These are phyloP conservation scores for Trichosporon sp. DNA, from an alignment of 1,284 basidiomycete species.

Conservation along the genomic window DNA sequence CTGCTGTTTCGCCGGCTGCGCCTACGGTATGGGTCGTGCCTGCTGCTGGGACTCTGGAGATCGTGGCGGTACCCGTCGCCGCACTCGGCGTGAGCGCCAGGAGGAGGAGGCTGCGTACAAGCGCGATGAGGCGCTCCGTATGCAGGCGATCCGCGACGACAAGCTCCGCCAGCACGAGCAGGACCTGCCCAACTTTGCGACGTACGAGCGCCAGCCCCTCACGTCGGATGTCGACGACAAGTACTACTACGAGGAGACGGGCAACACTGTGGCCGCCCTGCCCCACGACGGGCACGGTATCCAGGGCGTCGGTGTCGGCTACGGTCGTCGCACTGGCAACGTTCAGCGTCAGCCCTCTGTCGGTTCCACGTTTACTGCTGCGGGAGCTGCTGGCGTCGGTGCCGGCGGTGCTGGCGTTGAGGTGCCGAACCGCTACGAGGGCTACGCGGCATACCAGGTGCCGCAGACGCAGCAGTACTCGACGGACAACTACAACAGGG, in stretches of 20 bases:
- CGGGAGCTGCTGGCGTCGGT: constrained; percentile 43
- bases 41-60: constrained; percentile 67
- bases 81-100: constrained; percentile 37
- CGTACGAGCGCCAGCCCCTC: constrained; percentile 44
- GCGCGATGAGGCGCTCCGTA: constrained; percentile 37
- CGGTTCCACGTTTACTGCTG: constrained; percentile 21
- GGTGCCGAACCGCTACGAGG: constrained; percentile 25
- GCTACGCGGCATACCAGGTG: constrained; percentile 28
- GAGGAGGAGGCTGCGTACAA: constrained; percentile 37
- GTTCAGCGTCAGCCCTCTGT: constrained; percentile 25
- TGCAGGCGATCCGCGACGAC: constrained; percentile 50
- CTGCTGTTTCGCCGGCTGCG: constrained; percentile 80
- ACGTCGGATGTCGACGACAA: constrained; percentile 45
- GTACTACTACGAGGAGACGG: constrained; percentile 48
- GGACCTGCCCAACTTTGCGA: constrained; percentile 47
- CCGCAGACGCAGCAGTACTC: constrained; percentile 18
- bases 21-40: constrained; percentile 76
- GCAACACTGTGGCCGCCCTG: constrained; percentile 23
- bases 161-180: constrained; percentile 46
- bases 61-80: constrained; percentile 65
- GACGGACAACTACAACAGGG: not conserved
- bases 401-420: constrained; percentile 45
- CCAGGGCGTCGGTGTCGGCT: constrained; percentile 49
- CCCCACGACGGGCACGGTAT: constrained; percentile 29
- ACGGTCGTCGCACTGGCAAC: constrained; percentile 21